phyloP scores from a whole-genome alignment of 2,329 filamentous ascomycete genomes.

The Trichoderma atroviride region DNA sequence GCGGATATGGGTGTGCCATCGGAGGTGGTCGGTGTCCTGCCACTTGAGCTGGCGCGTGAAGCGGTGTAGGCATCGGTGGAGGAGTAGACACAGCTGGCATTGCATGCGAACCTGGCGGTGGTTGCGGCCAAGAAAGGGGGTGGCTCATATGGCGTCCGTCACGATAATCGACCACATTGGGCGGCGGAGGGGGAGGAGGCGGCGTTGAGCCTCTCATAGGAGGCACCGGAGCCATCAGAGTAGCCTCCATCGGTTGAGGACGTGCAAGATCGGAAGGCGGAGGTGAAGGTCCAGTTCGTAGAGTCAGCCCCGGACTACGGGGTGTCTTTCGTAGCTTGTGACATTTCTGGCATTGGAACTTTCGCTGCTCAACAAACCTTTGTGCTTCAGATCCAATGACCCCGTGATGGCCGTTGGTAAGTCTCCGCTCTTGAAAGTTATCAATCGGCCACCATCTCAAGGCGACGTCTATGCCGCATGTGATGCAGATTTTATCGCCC shows the following conservation, averaged over 20 bases:
- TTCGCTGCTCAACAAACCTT: conserved; percentile 61
- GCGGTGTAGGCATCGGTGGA: conserved; percentile 26
- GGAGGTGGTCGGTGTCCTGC: conserved; percentile 36
- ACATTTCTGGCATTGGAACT: conserved; percentile 78
- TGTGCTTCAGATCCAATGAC: conserved; percentile 58
- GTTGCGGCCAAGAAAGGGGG: conserved; percentile 35
- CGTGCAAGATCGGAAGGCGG: conserved; percentile 21
- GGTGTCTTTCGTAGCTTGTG: conserved; percentile 54
- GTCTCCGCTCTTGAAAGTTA: conserved; percentile 53
- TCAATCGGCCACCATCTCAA: conserved; percentile 72
- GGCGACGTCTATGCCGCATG: conserved; percentile 69
- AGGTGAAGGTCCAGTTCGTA: conserved; percentile 16
- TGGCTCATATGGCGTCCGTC: conserved; percentile 29
- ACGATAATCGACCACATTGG: conserved; percentile 34
- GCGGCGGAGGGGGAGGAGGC: conserved; percentile 36
- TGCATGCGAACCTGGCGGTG: conserved; percentile 32
- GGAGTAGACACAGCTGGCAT: conserved; percentile 28
- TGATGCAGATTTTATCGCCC: conserved; percentile 61
- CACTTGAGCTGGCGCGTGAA: conserved; percentile 33
- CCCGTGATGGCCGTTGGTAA: conserved; percentile 56
- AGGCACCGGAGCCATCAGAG: conserved; percentile 31
- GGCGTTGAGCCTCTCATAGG: conserved; percentile 38
- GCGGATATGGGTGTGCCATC: conserved; percentile 35
- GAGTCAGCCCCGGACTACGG: conserved; percentile 12
- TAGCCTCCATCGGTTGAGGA: conserved; percentile 27